These are phyloP conservation scores for Teratosphaeria destructans DNA, from an alignment of 2,329 filamentous ascomycete species.

Conservation along the genomic window DNA sequence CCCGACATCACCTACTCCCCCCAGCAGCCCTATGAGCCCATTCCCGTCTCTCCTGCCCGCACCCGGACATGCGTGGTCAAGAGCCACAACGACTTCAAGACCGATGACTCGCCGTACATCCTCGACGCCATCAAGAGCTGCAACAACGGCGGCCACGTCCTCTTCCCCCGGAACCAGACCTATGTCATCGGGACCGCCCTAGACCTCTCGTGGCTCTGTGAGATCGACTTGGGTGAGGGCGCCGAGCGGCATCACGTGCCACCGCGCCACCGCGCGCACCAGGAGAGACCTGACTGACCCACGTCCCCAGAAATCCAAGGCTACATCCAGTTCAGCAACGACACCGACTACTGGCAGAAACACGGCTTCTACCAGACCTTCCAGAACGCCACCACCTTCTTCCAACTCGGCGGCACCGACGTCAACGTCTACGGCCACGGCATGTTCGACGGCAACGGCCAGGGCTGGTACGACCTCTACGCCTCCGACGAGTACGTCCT, in stretches of 20 bases:
- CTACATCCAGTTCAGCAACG: slow-evolving; percentile 52
- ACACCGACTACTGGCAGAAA: slow-evolving; percentile 54
- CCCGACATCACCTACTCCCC: slow-evolving; percentile 27
- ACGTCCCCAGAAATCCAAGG: slow-evolving; percentile 43
- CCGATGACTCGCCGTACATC: slow-evolving; percentile 43
- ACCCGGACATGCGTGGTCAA: slow-evolving; percentile 30
- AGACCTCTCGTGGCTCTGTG: slow-evolving; percentile 53
- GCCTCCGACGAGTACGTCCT: slow-evolving; percentile 47
- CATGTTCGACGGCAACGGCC: slow-evolving; percentile 53
- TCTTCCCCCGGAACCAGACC: slow-evolving; percentile 44
- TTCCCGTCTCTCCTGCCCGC: slow-evolving; percentile 26
- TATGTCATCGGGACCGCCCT: slow-evolving; percentile 56
- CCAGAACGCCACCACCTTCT: slow-evolving; percentile 59
- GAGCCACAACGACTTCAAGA: slow-evolving; percentile 28
- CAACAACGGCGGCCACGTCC: slow-evolving; percentile 53
- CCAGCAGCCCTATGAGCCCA: slow-evolving; percentile 25
- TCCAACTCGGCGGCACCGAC: slow-evolving; percentile 54
- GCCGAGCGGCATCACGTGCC: not conserved
- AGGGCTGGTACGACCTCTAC: slow-evolving; percentile 55
- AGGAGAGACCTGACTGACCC: slow-evolving; percentile 7
- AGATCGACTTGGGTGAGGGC: slow-evolving; percentile 50
- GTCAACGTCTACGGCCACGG: slow-evolving; percentile 60
- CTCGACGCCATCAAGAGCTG: slow-evolving; percentile 47
- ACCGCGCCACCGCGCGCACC: too few species aligned
- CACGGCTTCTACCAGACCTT: slow-evolving; percentile 54